These are phyloP conservation scores for Penicillium sp. DNA, from an alignment of 2,329 filamentous ascomycete genomes.

Conservation along the genomic window DNA sequence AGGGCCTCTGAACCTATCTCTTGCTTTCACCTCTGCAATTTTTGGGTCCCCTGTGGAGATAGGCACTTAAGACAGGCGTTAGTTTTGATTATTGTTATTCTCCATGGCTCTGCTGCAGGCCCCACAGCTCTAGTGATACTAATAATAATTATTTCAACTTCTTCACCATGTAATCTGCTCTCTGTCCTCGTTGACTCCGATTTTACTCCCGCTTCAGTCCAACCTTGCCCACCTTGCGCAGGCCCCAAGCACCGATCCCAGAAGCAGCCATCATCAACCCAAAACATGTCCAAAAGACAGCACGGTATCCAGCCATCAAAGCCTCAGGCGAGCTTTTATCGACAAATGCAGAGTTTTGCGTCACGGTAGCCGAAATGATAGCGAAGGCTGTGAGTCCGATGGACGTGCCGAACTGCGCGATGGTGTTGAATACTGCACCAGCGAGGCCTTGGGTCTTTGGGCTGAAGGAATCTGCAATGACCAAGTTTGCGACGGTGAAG, in stretches of 20 bases:
- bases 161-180: background rate
- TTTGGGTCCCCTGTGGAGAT: background rate
- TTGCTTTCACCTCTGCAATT: background rate
- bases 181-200: background rate
- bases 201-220: slow-evolving; percentile 48
- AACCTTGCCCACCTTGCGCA: slow-evolving; percentile 52
- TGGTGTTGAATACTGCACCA: slow-evolving; percentile 63
- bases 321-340: slow-evolving; percentile 29
- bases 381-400: slow-evolving; percentile 56
- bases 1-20: background rate
- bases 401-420: slow-evolving; percentile 57
- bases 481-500: slow-evolving; percentile 58
- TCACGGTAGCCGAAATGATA: slow-evolving; percentile 48
- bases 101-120: background rate
- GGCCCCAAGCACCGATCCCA: slow-evolving; percentile 44
- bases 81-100: background rate
- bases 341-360: slow-evolving; percentile 37
- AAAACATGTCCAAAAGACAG: slow-evolving; percentile 58
- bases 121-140: background rate
- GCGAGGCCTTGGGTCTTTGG: slow-evolving; percentile 60
- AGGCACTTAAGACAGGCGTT: background rate
- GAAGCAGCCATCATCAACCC: slow-evolving; percentile 45
- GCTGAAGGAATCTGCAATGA: slow-evolving; percentile 58
- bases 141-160: background rate
- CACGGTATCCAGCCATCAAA: slow-evolving; percentile 55